A percentile compares a stretch with the other conserved stretches of the same genome.
phyloP scores from a whole-genome alignment of 2,329 filamentous ascomycete species.

The Fusarium annulatum region DNA sequence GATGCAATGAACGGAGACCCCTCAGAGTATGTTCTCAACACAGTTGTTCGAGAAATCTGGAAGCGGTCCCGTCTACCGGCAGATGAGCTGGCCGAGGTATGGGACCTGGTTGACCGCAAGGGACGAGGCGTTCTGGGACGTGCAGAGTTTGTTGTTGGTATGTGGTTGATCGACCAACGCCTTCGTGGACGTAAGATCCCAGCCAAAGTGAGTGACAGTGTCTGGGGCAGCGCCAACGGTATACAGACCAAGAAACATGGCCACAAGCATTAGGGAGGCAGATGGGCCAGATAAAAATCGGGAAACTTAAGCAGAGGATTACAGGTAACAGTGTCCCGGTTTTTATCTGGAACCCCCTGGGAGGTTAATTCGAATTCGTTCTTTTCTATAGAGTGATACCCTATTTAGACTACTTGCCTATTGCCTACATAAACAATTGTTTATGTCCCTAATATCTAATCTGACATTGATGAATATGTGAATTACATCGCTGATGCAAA shows the following conservation, averaged over 20 bases:
- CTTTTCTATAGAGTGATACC: slow-evolving; percentile 43
- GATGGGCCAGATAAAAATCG: too few species aligned
- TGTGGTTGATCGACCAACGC: slow-evolving; percentile 85
- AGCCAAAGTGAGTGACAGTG: slow-evolving; percentile 74
- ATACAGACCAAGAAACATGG: slow-evolving; percentile 44
- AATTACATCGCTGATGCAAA: not conserved
- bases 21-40: slow-evolving; percentile 69
- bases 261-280: slow-evolving; percentile 3
- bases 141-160: slow-evolving; percentile 83
- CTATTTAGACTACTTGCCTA: slow-evolving; percentile 32
- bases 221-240: slow-evolving; percentile 76
- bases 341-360: too few species aligned
- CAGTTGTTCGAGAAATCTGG: slow-evolving; percentile 83
- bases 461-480: not conserved
- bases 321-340: too few species aligned
- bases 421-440: not conserved
- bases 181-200: slow-evolving; percentile 84
- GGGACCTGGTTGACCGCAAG: slow-evolving; percentile 75
- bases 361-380: slow-evolving; percentile 9
- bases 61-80: slow-evolving; percentile 72
- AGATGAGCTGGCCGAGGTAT: slow-evolving; percentile 79
- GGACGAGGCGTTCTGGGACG: slow-evolving; percentile 67
- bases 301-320: too few species aligned
- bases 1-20: slow-evolving; percentile 42
- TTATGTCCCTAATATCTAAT: not conserved